Percentiles rank a stretch among this genome's conserved stretches.
These are phyloP conservation scores for Chalciporus sphaerocephalus DNA, from an alignment of 768 basidiomycete genomes.

Conservation along the genomic window DNA sequence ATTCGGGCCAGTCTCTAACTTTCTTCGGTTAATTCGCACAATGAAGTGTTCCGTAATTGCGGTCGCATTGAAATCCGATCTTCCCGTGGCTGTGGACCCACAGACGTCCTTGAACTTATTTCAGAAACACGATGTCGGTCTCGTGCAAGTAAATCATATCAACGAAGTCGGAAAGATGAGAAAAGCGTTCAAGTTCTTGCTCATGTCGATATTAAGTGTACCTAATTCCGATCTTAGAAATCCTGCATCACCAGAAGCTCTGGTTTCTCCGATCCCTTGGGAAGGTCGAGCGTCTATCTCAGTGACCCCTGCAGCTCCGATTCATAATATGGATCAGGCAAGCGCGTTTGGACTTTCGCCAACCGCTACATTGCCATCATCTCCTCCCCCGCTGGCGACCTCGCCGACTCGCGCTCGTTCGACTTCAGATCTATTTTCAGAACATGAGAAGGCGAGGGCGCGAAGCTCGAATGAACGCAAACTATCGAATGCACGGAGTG, in stretches of 20 bases:
- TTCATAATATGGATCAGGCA: constrained; percentile 24
- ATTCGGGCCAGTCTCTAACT: constrained; percentile 58
- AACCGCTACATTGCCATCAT: constrained; percentile 33
- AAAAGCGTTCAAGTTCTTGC: constrained; percentile 67
- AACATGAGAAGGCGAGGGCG: constrained; percentile 38
- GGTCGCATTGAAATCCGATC: constrained; percentile 84
- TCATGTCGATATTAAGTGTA: constrained; percentile 58
- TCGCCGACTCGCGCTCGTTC: constrained; percentile 55
- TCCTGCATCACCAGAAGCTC: constrained; percentile 64
- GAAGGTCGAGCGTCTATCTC: constrained; percentile 47
- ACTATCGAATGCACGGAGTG: constrained; percentile 29
- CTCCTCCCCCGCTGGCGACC: constrained; percentile 36
- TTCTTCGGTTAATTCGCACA: constrained; percentile 56
- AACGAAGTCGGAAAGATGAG: constrained; percentile 68
- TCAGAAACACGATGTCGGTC: constrained; percentile 63
- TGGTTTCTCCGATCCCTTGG: constrained; percentile 51
- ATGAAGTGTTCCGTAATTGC: constrained; percentile 65
- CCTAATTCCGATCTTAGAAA: constrained; percentile 50
- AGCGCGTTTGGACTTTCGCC: constrained; percentile 30
- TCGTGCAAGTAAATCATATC: constrained; percentile 66
- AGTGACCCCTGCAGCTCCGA: constrained; percentile 42
- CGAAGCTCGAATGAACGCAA: constrained; percentile 24
- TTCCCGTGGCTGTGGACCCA: constrained; percentile 56
- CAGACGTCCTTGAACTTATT: constrained; percentile 47
- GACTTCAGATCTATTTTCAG: constrained; percentile 47